Percentiles rank a stretch among this genome's conserved stretches.
Evolutionary conservation across 73 alveolate genomes (phyloP).

Genomic region (Stentor coeruleus): DNA sequence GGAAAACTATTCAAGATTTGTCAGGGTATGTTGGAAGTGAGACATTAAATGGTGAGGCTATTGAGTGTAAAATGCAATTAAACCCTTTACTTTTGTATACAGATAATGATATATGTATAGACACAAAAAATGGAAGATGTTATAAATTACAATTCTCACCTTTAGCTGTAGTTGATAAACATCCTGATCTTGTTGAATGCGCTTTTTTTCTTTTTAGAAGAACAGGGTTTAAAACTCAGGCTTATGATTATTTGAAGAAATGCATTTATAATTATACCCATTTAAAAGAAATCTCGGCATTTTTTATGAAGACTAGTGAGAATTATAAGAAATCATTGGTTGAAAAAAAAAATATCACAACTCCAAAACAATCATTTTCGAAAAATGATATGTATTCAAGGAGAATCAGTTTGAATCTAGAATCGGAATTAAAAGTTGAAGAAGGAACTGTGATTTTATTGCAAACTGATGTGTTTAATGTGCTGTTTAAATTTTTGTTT

Average conservation of each 20-base stretch:
- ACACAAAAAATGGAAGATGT: conserved; percentile 14
- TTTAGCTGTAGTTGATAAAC: neutral
- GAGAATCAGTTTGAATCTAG: neutral
- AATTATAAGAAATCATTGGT: neutral
- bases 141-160: neutral
- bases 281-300: neutral
- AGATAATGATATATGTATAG: conserved; percentile 3
- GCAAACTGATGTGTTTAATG: neutral
- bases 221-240: neutral
- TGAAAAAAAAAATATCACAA: neutral
- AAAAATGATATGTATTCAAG: neutral
- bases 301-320: neutral
- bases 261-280: neutral
- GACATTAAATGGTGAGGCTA: neutral
- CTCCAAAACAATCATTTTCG: neutral
- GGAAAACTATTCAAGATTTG: neutral
- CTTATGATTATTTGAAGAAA: neutral
- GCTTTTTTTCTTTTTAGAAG: neutral
- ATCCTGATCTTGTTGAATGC: neutral
- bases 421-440: conserved; percentile 7
- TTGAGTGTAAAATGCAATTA: neutral
- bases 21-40: neutral
- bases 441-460: neutral
- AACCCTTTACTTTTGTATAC: neutral
- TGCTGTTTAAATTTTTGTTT: neutral